Evolutionary conservation across 2,329 filamentous ascomycete species (phyloP).

Genomic region (Pyricularia grisea): DNA sequence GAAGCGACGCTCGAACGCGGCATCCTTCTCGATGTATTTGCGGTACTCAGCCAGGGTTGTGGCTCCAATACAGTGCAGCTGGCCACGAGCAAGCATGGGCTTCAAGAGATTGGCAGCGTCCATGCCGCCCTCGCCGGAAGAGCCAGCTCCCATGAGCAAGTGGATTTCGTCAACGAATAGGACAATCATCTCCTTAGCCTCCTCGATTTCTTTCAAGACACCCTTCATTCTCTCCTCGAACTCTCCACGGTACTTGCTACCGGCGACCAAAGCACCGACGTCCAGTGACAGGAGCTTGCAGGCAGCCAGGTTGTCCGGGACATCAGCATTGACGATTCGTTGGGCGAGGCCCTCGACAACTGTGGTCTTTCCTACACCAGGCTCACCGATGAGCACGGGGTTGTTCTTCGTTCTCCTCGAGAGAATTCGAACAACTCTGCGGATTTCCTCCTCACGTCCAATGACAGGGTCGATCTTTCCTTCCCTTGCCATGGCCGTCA

Average conservation of each 20-base stretch:
- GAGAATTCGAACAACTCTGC: slow-evolving; percentile 82
- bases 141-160: slow-evolving; percentile 92
- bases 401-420: slow-evolving; percentile 97
- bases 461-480: slow-evolving; percentile 98
- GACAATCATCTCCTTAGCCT: slow-evolving; percentile 93
- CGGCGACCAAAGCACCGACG: slow-evolving; percentile 88
- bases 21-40: slow-evolving; percentile 98
- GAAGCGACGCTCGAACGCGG: slow-evolving; percentile 95
- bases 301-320: slow-evolving; percentile 87
- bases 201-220: slow-evolving; percentile 90
- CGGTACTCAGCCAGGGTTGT: slow-evolving; percentile 86
- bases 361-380: slow-evolving; percentile 96
- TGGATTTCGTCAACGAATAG: slow-evolving; percentile 99
- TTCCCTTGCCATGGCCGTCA: slow-evolving; percentile 92
- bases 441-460: slow-evolving; percentile 90
- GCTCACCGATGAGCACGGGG: slow-evolving; percentile 93
- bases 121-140: slow-evolving; percentile 94
- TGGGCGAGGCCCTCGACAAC: slow-evolving; percentile 93
- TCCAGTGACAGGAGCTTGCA: slow-evolving; percentile 94
- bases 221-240: slow-evolving; percentile 99
- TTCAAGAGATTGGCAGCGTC: slow-evolving; percentile 96
- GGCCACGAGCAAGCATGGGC: slow-evolving; percentile 93
- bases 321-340: slow-evolving; percentile 92
- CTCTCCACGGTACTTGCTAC: slow-evolving; percentile 96
- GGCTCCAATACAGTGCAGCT: slow-evolving; percentile 95